Percentiles rank a stretch among this genome's conserved stretches.
phyloP scores from a whole-genome alignment of 441 rosid genomes.

The Croton laevigatus region DNA sequence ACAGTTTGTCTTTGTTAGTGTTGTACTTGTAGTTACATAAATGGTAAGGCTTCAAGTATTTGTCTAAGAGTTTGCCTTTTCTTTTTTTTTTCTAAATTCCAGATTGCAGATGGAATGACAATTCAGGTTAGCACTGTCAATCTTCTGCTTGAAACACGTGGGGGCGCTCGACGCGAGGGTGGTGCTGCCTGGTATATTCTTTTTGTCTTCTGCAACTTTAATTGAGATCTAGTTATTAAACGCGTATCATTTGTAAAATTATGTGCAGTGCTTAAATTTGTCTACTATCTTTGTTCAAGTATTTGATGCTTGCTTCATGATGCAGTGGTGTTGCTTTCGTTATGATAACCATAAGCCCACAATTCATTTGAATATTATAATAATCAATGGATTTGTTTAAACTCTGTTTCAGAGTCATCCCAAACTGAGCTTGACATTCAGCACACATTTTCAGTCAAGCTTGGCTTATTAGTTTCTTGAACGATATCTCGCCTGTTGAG shows the following conservation, averaged over 20 bases:
- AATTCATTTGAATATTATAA: not conserved
- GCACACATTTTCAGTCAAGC: not conserved
- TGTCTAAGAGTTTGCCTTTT: not conserved
- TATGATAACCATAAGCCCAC: not conserved
- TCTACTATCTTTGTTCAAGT: not conserved
- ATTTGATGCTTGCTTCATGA: not conserved
- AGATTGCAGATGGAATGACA: constrained; percentile 99
- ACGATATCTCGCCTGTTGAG: not conserved
- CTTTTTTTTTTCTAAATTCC: constrained; percentile 20
- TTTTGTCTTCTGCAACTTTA: constrained; percentile 3
- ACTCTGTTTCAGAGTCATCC: not conserved
- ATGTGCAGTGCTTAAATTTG: not conserved
- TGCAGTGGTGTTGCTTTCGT: not conserved
- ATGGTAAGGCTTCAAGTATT: not conserved
- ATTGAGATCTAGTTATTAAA: not conserved
- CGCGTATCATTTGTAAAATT: not conserved
- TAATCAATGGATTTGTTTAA: not conserved
- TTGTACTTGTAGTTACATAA: not conserved
- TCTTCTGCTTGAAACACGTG: constrained; percentile 90
- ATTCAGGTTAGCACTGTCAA: constrained; percentile 78
- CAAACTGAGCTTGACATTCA: not conserved
- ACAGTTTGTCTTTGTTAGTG: not conserved
- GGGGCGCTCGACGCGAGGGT: constrained; percentile 61
- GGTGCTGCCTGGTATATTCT: constrained; percentile 83
- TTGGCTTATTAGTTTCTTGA: not conserved